Percentiles rank a stretch among this genome's conserved stretches.
Conservation (phyloP, 371 early-diverging fungal genomes). For the Syncephalastrum sp. region DNA sequence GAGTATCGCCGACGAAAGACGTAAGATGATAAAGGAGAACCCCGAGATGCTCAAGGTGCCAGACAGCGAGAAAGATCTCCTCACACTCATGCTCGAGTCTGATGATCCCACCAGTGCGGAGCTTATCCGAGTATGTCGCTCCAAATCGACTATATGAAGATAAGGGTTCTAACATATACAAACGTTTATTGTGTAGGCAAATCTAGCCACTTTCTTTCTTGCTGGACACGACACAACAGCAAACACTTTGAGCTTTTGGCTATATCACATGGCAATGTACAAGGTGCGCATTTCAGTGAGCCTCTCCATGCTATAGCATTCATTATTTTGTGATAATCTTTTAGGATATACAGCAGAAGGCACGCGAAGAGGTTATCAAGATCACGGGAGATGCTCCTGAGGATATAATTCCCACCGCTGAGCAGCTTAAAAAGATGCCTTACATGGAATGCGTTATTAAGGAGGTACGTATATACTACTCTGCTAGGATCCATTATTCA, state of each 20-base stretch:
- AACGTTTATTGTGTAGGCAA: slow-evolving; percentile 11
- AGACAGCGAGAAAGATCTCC: slow-evolving; percentile 23
- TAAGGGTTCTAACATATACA: slow-evolving; percentile 11
- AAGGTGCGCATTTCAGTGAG: slow-evolving; percentile 5
- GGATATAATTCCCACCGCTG: slow-evolving; percentile 25
- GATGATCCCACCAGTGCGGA: slow-evolving; percentile 13
- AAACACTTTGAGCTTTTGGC: slow-evolving; percentile 11
- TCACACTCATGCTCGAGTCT: slow-evolving; percentile 33
- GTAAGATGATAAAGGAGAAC: neutral
- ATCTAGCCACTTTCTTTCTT: neutral
- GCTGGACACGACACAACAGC: slow-evolving; percentile 16
- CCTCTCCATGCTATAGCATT: no score
- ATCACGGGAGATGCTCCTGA: slow-evolving; percentile 17
- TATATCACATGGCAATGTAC: slow-evolving; percentile 18
- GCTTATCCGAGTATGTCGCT: slow-evolving; percentile 10
- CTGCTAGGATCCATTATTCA: neutral
- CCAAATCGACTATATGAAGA: no score
- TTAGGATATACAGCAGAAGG: slow-evolving; percentile 16
- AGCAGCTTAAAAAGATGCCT: slow-evolving; percentile 14
- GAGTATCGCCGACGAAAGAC: slow-evolving; percentile 5
- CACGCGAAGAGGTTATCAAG: slow-evolving; percentile 14
- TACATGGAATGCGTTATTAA: slow-evolving; percentile 24
- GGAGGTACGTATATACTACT: slow-evolving; percentile 13
- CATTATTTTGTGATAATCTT: neutral
- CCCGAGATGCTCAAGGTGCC: neutral